phyloP scores from a whole-genome alignment of 441 rosid genomes.

The Populus trichocarpa region DNA sequence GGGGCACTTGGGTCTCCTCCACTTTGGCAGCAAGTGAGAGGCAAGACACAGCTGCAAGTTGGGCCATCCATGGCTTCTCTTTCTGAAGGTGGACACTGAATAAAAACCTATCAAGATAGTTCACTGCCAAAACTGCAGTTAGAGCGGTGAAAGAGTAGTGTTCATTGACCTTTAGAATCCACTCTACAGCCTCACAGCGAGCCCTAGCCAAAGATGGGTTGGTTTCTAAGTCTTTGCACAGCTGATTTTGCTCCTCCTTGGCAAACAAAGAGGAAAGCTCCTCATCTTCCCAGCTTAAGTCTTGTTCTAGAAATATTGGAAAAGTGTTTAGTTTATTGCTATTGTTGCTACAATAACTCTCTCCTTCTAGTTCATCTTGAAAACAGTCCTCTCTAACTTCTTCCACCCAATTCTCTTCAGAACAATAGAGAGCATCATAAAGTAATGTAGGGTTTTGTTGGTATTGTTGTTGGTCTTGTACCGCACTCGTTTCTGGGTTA shows the following conservation, averaged over 20 bases:
- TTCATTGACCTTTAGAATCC: conserved; percentile 54
- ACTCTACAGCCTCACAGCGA: conserved; percentile 53
- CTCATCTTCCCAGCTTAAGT: conserved; percentile 47
- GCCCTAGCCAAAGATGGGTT: conserved; percentile 27
- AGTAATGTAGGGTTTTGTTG: conserved; percentile 26
- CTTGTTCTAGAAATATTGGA: conserved; percentile 34
- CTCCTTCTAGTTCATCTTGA: conserved; percentile 9
- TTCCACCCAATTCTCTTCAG: conserved; percentile 47
- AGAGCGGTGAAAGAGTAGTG: conserved; percentile 49
- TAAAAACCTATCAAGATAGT: conserved; percentile 66
- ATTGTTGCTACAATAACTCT: background rate
- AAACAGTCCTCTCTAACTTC: conserved; percentile 19
- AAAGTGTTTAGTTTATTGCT: conserved; percentile 6
- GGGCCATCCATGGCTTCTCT: conserved; percentile 69
- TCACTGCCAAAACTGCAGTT: conserved; percentile 62
- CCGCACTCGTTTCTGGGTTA: conserved; percentile 5
- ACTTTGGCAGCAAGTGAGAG: conserved; percentile 70
- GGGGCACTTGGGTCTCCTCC: conserved; percentile 67
- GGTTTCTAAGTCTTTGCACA: conserved; percentile 15
- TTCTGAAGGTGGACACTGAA: conserved; percentile 30
- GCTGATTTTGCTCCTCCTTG: conserved; percentile 40
- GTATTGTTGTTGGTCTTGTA: conserved; percentile 1
- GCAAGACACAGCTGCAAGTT: conserved; percentile 65
- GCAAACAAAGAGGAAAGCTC: conserved; percentile 45
- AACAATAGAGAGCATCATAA: conserved; percentile 48